Base-by-base conservation (phyloP, 495 filamentous ascomycete species). In the Hypoxylon perforatum region DNA sequence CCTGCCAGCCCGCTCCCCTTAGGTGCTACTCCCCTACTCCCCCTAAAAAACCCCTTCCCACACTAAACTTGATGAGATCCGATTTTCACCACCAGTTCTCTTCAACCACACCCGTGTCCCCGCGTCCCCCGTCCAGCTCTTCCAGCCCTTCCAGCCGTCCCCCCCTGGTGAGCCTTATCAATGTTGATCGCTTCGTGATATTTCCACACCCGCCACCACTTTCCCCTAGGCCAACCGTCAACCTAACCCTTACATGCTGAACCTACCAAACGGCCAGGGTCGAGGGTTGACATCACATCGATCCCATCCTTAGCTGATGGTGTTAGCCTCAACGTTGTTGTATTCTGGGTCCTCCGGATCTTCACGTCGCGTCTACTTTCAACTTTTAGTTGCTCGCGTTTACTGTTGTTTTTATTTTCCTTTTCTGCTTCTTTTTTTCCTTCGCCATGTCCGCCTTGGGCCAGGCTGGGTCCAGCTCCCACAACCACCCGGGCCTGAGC, bases 361-460 rank as follows among this genome's bases (percentile, higher is more conserved):
- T 70, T 70, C 56, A 58, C 68, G 63, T 67, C 69, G 63, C 69
- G 48, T 55, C 48, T 55, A n/a, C 71, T 59, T 61, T 44, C 45
- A 45, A 49, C 50, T 53, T 63, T 66, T 65, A 63, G 61, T 70
- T 39, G 45, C 46, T 41, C 49, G 61, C 51, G 54, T 58, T 65
- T 64, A 61, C 69, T 58, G 41, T 53, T 19, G 38, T 42, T 61
- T 22, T 65, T 54, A 14, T 36, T 61, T 51, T 54, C 54, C 53
- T 38, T 23, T 49, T 54, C n/a, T 25, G 30, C 35, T 56, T 46
- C n/a, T 65, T 50, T 25, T 22, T 61, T 47, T 58, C 48, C 46
- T 60, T 42, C 68, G 71, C 61, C 75, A 77, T 77, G 75, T 74
- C 75, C 61, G 64, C 66, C 64, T 69, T 75, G 60, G 71, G 73